Percentiles rank a stretch among this genome's conserved stretches.
These are phyloP conservation scores for Pichia paraexigua DNA, from an alignment of 805 yeast species.

Conservation along the genomic window DNA sequence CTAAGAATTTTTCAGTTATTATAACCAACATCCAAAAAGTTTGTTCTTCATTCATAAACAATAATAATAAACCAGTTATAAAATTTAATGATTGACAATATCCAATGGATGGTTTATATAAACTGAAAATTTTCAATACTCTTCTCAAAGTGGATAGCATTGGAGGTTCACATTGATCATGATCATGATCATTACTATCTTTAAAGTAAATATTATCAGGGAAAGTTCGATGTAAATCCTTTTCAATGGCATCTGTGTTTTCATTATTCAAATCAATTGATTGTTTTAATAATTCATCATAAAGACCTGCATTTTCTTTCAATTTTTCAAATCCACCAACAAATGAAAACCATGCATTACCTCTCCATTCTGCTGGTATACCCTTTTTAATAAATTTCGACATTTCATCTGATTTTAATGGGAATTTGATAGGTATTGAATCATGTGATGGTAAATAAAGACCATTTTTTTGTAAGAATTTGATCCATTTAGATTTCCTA, in stretches of 20 bases:
- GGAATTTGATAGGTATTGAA: slow-evolving; percentile 54
- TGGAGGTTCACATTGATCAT: no score
- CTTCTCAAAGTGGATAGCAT: slow-evolving; percentile 68
- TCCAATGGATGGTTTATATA: slow-evolving; percentile 82
- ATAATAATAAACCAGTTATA: slow-evolving; percentile 74
- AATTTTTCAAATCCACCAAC: slow-evolving; percentile 66
- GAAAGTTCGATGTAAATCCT: slow-evolving; percentile 89
- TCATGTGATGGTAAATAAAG: slow-evolving; percentile 35
- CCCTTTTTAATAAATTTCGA: slow-evolving; percentile 84
- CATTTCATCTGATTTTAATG: slow-evolving; percentile 69
- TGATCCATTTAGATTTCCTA: slow-evolving; percentile 72
- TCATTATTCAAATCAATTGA: slow-evolving; percentile 48
- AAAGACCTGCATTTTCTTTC: slow-evolving; percentile 63
- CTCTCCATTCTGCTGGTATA: slow-evolving; percentile 96
- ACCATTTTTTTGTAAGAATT: slow-evolving; percentile 61
- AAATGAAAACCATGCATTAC: slow-evolving; percentile 93
- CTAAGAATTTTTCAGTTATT: slow-evolving; percentile 74
- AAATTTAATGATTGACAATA: slow-evolving; percentile 95
- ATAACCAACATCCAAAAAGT: slow-evolving; percentile 96
- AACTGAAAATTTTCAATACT: slow-evolving; percentile 76
- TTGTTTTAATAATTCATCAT: slow-evolving; percentile 56
- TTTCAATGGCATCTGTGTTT: slow-evolving; percentile 82
- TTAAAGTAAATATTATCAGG: slow-evolving; percentile 88
- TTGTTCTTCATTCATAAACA: slow-evolving; percentile 90
- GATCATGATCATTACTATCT: slow-evolving; percentile 17